These are phyloP conservation scores for Penicillium occitanis DNA, from an alignment of 2,329 filamentous ascomycete genomes.

Conservation along the genomic window DNA sequence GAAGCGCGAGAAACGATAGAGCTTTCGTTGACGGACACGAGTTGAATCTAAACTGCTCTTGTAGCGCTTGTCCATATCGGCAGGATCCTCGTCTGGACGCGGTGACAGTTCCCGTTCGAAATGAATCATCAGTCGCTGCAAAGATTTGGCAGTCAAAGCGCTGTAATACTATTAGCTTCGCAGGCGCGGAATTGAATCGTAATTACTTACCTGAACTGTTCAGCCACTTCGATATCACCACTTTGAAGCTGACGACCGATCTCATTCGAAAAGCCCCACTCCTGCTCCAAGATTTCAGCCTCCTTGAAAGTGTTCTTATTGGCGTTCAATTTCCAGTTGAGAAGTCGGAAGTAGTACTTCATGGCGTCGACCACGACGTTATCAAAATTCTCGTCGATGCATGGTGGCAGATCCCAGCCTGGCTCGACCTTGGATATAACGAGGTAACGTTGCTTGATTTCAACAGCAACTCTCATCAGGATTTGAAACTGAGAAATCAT, in stretches of 20 bases:
- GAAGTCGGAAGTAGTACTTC: conserved; percentile 97
- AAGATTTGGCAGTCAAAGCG: conserved; percentile 86
- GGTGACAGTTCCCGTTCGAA: conserved; percentile 89
- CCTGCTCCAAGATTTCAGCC: conserved; percentile 92
- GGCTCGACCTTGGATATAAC: conserved; percentile 80
- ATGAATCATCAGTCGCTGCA: conserved; percentile 81
- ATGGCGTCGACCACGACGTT: conserved; percentile 86
- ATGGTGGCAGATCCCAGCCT: conserved; percentile 93
- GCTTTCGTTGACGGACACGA: conserved; percentile 89
- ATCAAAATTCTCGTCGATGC: conserved; percentile 96
- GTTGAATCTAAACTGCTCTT: conserved; percentile 95
- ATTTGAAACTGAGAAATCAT: conserved; percentile 98
- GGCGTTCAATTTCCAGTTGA: conserved; percentile 95
- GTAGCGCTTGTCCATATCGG: conserved; percentile 95
- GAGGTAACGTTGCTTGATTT: conserved; percentile 87
- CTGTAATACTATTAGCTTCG: conserved; percentile 33
- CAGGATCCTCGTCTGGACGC: conserved; percentile 75
- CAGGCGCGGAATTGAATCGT: neutral
- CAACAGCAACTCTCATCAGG: conserved; percentile 82
- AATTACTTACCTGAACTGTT: conserved; percentile 73
- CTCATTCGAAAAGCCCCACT: conserved; percentile 96
- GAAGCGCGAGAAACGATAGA: conserved; percentile 91
- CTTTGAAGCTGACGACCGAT: conserved; percentile 88
- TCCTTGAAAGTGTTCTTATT: conserved; percentile 99
- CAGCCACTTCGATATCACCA: conserved; percentile 93